Conservation (phyloP, 352 stramenopile genomes). For the Pythium sukuiense region DNA sequence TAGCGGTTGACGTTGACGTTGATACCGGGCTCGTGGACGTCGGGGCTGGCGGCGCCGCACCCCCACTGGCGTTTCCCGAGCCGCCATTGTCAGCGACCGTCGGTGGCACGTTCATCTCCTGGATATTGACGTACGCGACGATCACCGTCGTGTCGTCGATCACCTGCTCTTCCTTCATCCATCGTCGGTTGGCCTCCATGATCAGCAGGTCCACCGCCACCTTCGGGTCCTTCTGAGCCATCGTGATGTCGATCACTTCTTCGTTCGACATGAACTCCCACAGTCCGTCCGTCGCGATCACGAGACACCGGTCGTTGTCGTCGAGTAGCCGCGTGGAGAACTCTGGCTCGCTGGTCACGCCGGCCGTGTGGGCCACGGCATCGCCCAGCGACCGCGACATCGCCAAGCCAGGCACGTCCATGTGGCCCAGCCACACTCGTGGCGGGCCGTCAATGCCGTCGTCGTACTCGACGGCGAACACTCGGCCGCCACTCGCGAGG, state of each 20-base stretch:
- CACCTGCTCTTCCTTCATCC: constrained; percentile 99
- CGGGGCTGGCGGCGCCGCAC: constrained; percentile 13
- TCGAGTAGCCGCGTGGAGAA: constrained; percentile 88
- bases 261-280: constrained; percentile 99
- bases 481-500: constrained; percentile 91
- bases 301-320: constrained; percentile 91
- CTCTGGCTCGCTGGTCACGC: constrained; percentile 95
- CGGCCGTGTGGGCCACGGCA: constrained; percentile 95
- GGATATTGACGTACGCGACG: constrained; percentile 93
- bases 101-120: constrained; percentile 33
- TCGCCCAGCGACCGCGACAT: constrained; percentile 97
- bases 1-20: background rate
- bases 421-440: constrained; percentile 98
- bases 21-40: constrained; percentile 2
- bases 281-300: constrained; percentile 97
- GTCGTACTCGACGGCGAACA: constrained; percentile 99
- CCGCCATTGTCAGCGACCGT: constrained; percentile 3
- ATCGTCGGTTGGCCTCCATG: constrained; percentile 94
- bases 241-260: constrained; percentile 90
- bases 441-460: constrained; percentile 97
- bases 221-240: constrained; percentile 77
- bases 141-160: constrained; percentile 99
- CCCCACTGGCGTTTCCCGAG: background rate
- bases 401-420: constrained; percentile 97
- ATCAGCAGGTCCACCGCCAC: constrained; percentile 92